A percentile compares a stretch with the other conserved stretches of the same genome.
These are phyloP conservation scores for Carex arenaria DNA, from an alignment of 202 grass and related monocot species.

Conservation along the genomic window DNA sequence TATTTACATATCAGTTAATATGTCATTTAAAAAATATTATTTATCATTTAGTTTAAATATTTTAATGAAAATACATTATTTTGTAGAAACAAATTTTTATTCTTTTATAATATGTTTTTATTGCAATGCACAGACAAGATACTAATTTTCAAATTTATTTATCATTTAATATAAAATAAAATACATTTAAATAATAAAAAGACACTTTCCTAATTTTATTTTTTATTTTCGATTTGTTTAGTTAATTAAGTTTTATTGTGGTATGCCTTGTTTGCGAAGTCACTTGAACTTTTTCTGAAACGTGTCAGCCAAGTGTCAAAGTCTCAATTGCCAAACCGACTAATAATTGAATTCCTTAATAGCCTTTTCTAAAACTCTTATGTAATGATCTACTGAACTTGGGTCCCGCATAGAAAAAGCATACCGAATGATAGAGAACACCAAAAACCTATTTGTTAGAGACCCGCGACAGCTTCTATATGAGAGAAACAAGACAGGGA, in stretches of 20 bases:
- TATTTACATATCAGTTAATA: no score
- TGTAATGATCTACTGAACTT: not conserved
- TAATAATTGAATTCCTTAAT: not conserved
- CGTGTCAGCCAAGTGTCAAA: no score
- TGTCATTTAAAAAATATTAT: no score
- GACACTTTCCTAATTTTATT: no score
- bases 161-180: not conserved
- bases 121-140: no score
- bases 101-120: no score
- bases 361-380: not conserved
- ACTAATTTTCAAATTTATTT: not conserved
- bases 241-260: no score
- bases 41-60: no score
- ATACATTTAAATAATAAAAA: no score
- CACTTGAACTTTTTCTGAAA: not conserved
- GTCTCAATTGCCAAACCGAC: not conserved
- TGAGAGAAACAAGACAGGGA: not conserved
- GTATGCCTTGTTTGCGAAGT: not conserved
- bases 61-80: no score
- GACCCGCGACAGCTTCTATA: not conserved
- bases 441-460: not conserved
- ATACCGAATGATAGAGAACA: not conserved
- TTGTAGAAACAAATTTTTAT: no score
- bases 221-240: no score
- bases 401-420: not conserved